A percentile compares a stretch with the other conserved stretches of the same genome.
phyloP scores from a whole-genome alignment of 495 filamentous ascomycete genomes.

The Hypoxylon fuscum region DNA sequence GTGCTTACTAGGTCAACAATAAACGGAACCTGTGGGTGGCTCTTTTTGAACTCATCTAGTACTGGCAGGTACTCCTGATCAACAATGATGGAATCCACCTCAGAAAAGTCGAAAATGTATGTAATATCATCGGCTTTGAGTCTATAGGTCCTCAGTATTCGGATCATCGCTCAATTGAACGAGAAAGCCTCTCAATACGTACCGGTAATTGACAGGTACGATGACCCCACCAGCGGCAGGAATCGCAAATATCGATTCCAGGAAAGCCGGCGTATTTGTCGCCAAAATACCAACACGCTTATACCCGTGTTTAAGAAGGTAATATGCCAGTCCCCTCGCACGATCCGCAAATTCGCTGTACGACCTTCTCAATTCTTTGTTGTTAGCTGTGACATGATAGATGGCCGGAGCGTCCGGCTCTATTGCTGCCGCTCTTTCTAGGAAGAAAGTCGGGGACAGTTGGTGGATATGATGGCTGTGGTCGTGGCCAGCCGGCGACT shows the following conservation, averaged over 20 bases:
- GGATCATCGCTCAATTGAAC: neutral
- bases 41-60: slow-evolving; percentile 68
- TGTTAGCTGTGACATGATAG: slow-evolving; percentile 85
- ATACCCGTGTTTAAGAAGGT: slow-evolving; percentile 72
- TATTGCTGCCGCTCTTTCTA: slow-evolving; percentile 86
- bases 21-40: slow-evolving; percentile 68
- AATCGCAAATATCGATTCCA: slow-evolving; percentile 90
- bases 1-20: slow-evolving; percentile 71
- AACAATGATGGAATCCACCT: slow-evolving; percentile 88
- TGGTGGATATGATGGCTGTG: slow-evolving; percentile 76
- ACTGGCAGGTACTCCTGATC: slow-evolving; percentile 80
- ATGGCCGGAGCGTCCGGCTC: slow-evolving; percentile 91
- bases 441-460: slow-evolving; percentile 88
- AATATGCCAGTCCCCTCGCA: slow-evolving; percentile 87
- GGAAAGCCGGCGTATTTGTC: slow-evolving; percentile 93
- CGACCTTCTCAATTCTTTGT: slow-evolving; percentile 70
- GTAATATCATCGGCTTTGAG: slow-evolving; percentile 86
- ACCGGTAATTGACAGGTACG: slow-evolving; percentile 83
- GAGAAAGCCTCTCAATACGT: slow-evolving; percentile 12
- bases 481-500: slow-evolving; percentile 48
- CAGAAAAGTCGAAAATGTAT: slow-evolving; percentile 87
- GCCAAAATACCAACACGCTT: slow-evolving; percentile 81
- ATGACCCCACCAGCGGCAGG: slow-evolving; percentile 83
- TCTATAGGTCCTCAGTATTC: slow-evolving; percentile 45
- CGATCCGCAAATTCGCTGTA: slow-evolving; percentile 87